Base-by-base conservation (phyloP, 1,139 yeast genomes). In the Diutina pseudorugosa region DNA sequence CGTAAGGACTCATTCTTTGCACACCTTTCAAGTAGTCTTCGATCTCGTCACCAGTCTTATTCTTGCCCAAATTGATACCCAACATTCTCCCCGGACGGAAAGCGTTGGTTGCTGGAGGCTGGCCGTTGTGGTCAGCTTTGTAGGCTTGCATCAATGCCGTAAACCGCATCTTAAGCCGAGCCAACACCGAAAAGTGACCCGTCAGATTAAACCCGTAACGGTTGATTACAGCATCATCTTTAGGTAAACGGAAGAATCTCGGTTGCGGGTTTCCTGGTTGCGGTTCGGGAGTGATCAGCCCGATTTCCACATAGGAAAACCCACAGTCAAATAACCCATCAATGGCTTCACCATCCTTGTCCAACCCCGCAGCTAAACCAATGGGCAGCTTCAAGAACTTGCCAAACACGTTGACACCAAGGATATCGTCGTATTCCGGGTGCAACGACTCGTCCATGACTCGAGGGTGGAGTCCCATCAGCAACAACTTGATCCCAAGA, bases 301-400 rank as follows among this genome's bases (percentile, higher is more conserved):
- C 98, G 53, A 93, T 79, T 67, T 91, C 98, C 56, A 89, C 95
- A 64, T 88, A 89, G 5, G 93, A 81, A 61, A 91, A 91, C 1
- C 98, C 98, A 54, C 79, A 65, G 59, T 82, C 77, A 61, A 84
- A 83, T 55, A 91, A 73, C 0, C 91, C 71, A 59, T 91, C 97
- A 60, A 93, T 82, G n/a, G 90, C 96, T 63, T 89, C 95, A 52
- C 90, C 98, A 61, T 91, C 86, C 67, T 91, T 91, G 66, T 91
- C 98, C 58, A 91, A 77, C 12, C 98, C 98, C 40, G 98, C 98
- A 51, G 98, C 98, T 60, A 91, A 76, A 7, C 98, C 98, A 54
- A 91, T 72, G 20, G 98, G 98, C 54, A 83, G 83, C 33, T 77
- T 73, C 62, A 91, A 69, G 52, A 72, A 76, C 23, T 48, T 36